phyloP scores from a whole-genome alignment of 2,329 filamentous ascomycete species.

The Stachybotrys chlorohalonatus region DNA sequence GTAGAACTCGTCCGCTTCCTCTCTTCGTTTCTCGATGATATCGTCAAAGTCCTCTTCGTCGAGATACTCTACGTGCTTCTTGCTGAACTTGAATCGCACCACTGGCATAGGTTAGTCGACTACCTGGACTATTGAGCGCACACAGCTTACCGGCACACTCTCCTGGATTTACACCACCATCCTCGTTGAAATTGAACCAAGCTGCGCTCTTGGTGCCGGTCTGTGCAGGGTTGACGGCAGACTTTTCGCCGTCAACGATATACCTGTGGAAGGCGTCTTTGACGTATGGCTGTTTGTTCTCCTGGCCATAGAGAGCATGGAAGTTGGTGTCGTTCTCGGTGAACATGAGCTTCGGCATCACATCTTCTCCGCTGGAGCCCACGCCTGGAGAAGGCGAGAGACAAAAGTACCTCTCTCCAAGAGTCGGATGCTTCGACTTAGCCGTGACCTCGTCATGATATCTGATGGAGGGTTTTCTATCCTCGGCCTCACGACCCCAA shows the following conservation, averaged over 20 bases:
- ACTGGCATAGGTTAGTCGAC: conserved; percentile 35
- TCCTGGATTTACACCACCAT: conserved; percentile 75
- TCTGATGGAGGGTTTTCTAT: conserved; percentile 72
- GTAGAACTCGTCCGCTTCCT: conserved; percentile 96
- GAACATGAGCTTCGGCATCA: conserved; percentile 78
- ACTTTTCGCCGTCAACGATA: conserved; percentile 74
- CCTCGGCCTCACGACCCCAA: conserved; percentile 71
- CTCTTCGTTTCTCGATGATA: conserved; percentile 72
- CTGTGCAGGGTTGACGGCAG: conserved; percentile 69
- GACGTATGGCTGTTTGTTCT: conserved; percentile 77
- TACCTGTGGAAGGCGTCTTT: conserved; percentile 92
- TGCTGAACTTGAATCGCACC: conserved; percentile 82
- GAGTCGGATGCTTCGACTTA: conserved; percentile 67
- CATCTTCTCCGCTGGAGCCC: conserved; percentile 68
- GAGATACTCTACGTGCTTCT: conserved; percentile 64
- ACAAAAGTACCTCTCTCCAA: conserved; percentile 77
- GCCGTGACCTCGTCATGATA: conserved; percentile 57
- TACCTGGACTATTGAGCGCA: neutral
- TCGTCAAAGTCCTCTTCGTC: conserved; percentile 93
- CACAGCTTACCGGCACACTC: conserved; percentile 69
- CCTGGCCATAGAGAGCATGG: conserved; percentile 62
- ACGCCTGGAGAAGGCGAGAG: conserved; percentile 85
- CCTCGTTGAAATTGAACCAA: conserved; percentile 89
- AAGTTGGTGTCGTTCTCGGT: conserved; percentile 95
- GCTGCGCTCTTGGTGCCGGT: conserved; percentile 83